phyloP scores from a whole-genome alignment of 1,284 basidiomycete genomes.

The Megacollybia platyphylla region DNA sequence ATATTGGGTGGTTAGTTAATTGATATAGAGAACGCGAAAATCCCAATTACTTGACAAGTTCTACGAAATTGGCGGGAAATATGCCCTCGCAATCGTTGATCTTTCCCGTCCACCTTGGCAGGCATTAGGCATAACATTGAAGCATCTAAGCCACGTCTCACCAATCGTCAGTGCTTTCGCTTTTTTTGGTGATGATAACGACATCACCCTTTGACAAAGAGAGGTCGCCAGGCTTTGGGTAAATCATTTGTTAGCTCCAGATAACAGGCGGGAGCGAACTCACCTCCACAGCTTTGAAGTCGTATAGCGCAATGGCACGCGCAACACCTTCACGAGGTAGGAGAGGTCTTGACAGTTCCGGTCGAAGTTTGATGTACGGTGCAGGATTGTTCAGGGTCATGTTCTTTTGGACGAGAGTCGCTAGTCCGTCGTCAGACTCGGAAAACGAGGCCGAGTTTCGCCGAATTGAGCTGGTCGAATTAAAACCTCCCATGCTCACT shows the following conservation, averaged over 20 bases:
- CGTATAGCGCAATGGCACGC: constrained; percentile 69
- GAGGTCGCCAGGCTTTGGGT: constrained; percentile 60
- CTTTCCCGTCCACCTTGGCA: constrained; percentile 63
- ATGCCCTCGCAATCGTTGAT: constrained; percentile 31
- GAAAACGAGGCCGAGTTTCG: constrained; percentile 3
- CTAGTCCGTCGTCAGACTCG: not conserved
- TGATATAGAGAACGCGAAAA: too few species aligned
- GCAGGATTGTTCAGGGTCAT: constrained; percentile 9
- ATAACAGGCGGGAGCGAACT: constrained; percentile 8
- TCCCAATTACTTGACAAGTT: constrained; percentile 23
- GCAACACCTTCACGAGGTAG: constrained; percentile 46
- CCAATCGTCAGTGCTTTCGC: constrained; percentile 72
- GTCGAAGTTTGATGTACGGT: constrained; percentile 30
- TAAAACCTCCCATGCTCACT: constrained; percentile 9
- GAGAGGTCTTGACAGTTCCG: constrained; percentile 34
- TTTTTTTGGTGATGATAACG: constrained; percentile 65
- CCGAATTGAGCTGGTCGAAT: not conserved
- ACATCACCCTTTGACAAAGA: constrained; percentile 80
- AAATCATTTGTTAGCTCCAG: constrained; percentile 5
- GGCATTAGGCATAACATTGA: not conserved
- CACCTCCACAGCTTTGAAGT: constrained; percentile 65
- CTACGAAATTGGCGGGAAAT: constrained; percentile 57
- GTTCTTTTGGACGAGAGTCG: not conserved
- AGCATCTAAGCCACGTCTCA: constrained; percentile 15
- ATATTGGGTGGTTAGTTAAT: not conserved